Evolutionary conservation across 1,284 basidiomycete genomes (phyloP).

Genomic region (Serendipita sp.): DNA sequence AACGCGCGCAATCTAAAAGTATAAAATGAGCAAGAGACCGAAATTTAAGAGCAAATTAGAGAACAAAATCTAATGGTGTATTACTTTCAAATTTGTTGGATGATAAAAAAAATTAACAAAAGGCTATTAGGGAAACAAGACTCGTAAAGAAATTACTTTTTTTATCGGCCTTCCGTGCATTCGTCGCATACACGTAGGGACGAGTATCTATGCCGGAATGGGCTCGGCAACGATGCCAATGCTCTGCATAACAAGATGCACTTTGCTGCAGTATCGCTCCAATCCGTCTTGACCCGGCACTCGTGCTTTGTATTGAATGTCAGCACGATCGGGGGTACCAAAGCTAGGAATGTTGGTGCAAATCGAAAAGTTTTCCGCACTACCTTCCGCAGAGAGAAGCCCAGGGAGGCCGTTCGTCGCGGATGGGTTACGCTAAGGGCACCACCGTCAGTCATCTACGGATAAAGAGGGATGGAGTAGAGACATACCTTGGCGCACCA

Average conservation of each 20-base stretch:
- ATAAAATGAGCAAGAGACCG: no score
- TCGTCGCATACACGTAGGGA: no score
- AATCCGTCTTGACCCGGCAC: background rate
- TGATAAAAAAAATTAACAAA: no score
- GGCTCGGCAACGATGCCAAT: background rate
- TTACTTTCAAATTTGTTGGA: no score
- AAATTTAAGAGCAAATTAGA: no score
- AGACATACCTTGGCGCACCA: background rate
- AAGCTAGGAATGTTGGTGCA: background rate
- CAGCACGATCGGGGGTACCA: background rate
- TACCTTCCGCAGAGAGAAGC: background rate
- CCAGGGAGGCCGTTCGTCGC: background rate
- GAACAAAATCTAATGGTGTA: no score
- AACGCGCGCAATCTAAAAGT: no score
- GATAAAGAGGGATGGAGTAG: background rate
- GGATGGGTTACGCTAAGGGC: background rate
- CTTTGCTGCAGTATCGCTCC: background rate
- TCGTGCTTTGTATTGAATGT: background rate
- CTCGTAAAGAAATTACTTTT: no score
- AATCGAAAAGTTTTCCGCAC: background rate
- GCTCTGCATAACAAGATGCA: background rate
- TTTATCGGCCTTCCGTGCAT: no score
- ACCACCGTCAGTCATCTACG: background rate
- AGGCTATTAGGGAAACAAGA: no score
- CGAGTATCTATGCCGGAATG: background rate